phyloP scores from a whole-genome alignment of 768 basidiomycete species.

The Pisolithus microcarpus region DNA sequence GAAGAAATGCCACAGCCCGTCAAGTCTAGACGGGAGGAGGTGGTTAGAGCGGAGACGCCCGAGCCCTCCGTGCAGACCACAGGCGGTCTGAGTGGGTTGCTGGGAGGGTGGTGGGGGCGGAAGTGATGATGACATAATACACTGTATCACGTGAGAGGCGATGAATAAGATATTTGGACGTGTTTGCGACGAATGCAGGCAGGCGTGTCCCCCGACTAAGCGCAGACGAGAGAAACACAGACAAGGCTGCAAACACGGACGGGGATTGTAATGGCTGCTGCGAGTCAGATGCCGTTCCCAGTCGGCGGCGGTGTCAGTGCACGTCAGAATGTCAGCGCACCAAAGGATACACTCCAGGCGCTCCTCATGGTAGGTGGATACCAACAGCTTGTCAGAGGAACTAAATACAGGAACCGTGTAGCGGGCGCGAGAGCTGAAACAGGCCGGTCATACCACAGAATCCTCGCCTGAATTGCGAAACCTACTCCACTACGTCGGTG shows the following conservation, averaged over 20 bases:
- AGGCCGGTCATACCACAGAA: slow-evolving; percentile 40
- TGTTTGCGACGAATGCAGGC: too few relatives aligned
- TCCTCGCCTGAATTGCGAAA: slow-evolving; percentile 37
- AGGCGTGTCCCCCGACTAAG: too few relatives aligned
- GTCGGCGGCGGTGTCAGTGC: too few relatives aligned
- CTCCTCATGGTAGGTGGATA: slow-evolving; percentile 12
- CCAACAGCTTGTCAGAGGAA: too few relatives aligned
- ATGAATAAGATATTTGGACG: background rate
- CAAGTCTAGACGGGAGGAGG: slow-evolving; percentile 54
- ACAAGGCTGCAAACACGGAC: too few relatives aligned
- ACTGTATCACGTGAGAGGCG: background rate
- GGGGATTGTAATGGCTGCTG: too few relatives aligned
- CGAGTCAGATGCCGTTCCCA: too few relatives aligned
- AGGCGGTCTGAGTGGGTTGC: slow-evolving; percentile 56
- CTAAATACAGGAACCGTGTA: slow-evolving; percentile 14
- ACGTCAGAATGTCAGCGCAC: slow-evolving; percentile 4
- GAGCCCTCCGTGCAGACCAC: slow-evolving; percentile 37
- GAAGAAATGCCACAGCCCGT: slow-evolving; percentile 20
- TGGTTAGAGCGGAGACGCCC: slow-evolving; percentile 38
- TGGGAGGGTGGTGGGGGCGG: slow-evolving; percentile 81
- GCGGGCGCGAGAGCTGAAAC: slow-evolving; percentile 38
- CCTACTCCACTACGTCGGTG: slow-evolving; percentile 33
- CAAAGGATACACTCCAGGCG: slow-evolving; percentile 22
- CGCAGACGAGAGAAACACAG: too few relatives aligned
- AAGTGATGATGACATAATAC: slow-evolving; percentile 10